Conservation (phyloP, 2,329 filamentous ascomycete species). For the Fusarium tjaetaba region DNA sequence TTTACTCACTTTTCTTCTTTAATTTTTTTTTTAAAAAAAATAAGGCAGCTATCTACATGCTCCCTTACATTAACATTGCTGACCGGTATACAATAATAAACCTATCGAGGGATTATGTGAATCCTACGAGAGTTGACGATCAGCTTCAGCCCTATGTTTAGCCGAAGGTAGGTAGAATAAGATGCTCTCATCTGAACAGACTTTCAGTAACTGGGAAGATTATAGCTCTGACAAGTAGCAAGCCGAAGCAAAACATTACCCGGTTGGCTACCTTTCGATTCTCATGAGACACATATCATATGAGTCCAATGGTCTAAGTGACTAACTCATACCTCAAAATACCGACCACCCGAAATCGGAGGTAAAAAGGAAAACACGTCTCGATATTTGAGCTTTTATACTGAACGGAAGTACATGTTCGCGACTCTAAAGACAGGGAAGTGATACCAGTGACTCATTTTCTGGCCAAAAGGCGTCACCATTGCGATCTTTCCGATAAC, state of each 20-base stretch:
- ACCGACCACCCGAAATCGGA: not conserved
- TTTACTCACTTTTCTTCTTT: not conserved
- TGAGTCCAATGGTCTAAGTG: not conserved
- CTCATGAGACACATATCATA: not conserved
- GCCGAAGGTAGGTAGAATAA: not conserved
- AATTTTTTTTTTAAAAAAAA: too few relatives aligned
- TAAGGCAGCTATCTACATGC: not conserved
- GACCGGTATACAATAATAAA: not conserved
- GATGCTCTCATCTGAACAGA: not conserved
- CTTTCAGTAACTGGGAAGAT: too few relatives aligned
- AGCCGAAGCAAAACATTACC: not conserved
- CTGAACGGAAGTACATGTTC: too few relatives aligned
- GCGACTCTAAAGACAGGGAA: not conserved
- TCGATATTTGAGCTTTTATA: not conserved
- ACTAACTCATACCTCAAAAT: not conserved
- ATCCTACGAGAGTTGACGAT: not conserved
- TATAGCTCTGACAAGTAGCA: not conserved
- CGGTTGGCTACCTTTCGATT: not conserved
- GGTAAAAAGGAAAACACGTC: not conserved
- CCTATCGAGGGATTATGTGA: not conserved
- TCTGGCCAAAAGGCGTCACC: slow-evolving; percentile 1
- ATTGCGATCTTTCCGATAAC: slow-evolving; percentile 10
- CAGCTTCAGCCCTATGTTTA: not conserved
- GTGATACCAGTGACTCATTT: slow-evolving; percentile 10
- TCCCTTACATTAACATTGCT: not conserved